phyloP scores from a whole-genome alignment of 2,329 filamentous ascomycete species.

The Penicillium rolfsii region DNA sequence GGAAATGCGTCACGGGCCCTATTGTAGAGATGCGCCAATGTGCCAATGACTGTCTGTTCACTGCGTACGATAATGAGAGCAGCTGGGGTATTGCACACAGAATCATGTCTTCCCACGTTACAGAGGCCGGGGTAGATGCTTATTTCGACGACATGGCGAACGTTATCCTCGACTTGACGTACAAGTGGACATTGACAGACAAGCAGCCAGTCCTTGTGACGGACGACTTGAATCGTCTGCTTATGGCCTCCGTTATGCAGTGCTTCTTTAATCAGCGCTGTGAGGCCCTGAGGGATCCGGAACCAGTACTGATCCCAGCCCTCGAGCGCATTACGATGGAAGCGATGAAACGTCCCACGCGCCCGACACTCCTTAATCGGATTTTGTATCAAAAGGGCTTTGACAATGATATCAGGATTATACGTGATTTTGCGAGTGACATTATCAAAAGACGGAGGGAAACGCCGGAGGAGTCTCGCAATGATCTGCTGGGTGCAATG shows the following conservation, averaged over 20 bases:
- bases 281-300: constrained; percentile 51
- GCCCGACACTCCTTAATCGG: constrained; percentile 58
- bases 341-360: constrained; percentile 58
- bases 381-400: constrained; percentile 59
- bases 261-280: constrained; percentile 58
- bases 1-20: constrained; percentile 54
- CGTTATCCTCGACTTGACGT: constrained; percentile 54
- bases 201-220: constrained; percentile 52
- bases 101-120: constrained; percentile 52
- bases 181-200: constrained; percentile 53
- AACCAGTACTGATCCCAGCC: constrained; percentile 55
- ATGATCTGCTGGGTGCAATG: constrained; percentile 65
- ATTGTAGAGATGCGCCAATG: constrained; percentile 62
- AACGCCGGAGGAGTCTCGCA: constrained; percentile 56
- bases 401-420: constrained; percentile 55
- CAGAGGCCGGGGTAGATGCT: constrained; percentile 43
- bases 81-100: constrained; percentile 69
- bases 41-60: constrained; percentile 70
- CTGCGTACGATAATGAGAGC: constrained; percentile 51
- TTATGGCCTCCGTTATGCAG: constrained; percentile 56
- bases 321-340: constrained; percentile 62
- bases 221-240: constrained; percentile 57
- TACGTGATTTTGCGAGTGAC: constrained; percentile 60
- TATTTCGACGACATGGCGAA: constrained; percentile 56
- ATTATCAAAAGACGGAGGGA: constrained; percentile 61